Base-by-base conservation (phyloP, 2,329 filamentous ascomycete species). In the Aspergillus eucalypticola region DNA sequence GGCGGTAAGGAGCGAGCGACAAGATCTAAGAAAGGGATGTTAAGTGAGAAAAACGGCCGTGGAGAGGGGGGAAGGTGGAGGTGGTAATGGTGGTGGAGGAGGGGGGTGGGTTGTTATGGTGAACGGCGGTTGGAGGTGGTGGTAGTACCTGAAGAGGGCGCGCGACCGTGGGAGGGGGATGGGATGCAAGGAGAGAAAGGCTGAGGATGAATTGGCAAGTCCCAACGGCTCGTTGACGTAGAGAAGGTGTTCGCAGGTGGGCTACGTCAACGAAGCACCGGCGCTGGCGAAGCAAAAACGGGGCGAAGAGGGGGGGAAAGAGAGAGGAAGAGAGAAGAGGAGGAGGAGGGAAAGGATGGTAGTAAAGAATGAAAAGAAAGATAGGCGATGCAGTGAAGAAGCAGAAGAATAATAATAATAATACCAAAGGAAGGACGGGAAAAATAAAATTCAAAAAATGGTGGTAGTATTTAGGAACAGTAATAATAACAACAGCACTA, bases 231-330 rank as follows among this genome's bases (percentile, higher is more conserved):
- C 63, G 65, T 70, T 68, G 69, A 70, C 68, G 65, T 56, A 66
- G 63, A 66, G 59, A 55, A 38, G 27, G 64, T 61, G 60, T 66
- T 55, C 38, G 55, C 53, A 60, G 59, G 62, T 60, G 62, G 64
- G 60, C 63, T 62, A 72, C 67, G 67, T 68, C 69, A 70, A 71
- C 66, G 65, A 71, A 67, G 64, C 70, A 73, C 64, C 69, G 62
- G 66, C 62, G 64, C 67, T 59, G 63, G 54, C 54, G 32, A 56
- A 60, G 38, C 52, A 32, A 35, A 35, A 35, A 35, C 32, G 32
- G 32, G 32, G 32, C 32, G 54, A 48, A 56, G 21, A 38, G 58
- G 17, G 51, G 53, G 41, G 19, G 52, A 59, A 49, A 50, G 32
- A 29, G 38, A 53, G 53, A 27, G 15, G 21, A 41, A 17, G 19